These are phyloP conservation scores for Pseudoneurospora amorphoporcata DNA, from an alignment of 495 filamentous ascomycete genomes.

Conservation along the genomic window DNA sequence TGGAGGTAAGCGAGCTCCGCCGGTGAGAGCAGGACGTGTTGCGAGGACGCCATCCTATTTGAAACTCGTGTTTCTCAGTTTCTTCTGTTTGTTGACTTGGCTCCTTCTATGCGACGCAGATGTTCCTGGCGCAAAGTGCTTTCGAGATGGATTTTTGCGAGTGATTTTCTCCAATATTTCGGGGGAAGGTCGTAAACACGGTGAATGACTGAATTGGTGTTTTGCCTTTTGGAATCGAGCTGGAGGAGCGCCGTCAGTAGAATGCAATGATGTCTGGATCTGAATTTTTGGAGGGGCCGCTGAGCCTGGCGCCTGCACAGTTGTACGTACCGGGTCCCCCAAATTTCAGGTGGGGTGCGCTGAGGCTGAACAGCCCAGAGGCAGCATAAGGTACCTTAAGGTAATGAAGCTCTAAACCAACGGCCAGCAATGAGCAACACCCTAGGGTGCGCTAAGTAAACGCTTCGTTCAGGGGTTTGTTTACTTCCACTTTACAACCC, in stretches of 20 bases:
- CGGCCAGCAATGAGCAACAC: neutral
- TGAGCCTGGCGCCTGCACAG: neutral
- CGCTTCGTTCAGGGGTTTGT: neutral
- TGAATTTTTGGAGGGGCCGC: neutral
- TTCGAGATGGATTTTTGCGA: neutral
- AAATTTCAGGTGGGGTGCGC: neutral
- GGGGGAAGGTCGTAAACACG: neutral
- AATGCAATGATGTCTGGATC: neutral
- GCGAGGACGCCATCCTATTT: conserved; percentile 25
- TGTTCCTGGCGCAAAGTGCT: neutral
- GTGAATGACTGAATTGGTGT: neutral
- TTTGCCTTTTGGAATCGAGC: neutral
- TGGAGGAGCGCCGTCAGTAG: neutral
- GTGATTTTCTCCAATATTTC: neutral
- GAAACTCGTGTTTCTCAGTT: neutral
- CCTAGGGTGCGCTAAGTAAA: neutral
- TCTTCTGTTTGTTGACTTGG: neutral
- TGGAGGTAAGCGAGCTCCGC: conserved; percentile 95
- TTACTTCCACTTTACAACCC: neutral
- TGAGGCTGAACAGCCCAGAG: neutral
- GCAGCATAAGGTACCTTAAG: neutral
- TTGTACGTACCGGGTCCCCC: neutral
- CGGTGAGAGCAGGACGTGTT: conserved; percentile 66
- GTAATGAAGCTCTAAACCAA: neutral
- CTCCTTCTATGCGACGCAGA: neutral